Base-by-base conservation (phyloP, 1,284 basidiomycete genomes). In the Cryptococcus sp. region DNA sequence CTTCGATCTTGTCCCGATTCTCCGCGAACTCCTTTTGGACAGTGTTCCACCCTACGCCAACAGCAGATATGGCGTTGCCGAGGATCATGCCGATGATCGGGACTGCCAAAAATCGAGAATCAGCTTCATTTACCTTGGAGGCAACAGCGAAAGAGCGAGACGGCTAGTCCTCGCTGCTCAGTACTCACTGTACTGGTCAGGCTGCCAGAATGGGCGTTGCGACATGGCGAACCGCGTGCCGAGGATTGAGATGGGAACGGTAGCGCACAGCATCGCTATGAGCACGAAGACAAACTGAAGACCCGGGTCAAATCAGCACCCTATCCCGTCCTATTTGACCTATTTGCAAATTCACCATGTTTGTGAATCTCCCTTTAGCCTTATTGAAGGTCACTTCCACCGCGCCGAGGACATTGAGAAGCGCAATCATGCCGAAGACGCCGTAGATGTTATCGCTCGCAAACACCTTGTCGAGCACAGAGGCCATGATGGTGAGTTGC, bases 51-150 rank as follows among this genome's bases (percentile, higher is more conserved):
- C 86, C 83, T 0, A 92, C 83, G 2, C 89, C 85, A 22, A 91
- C 84, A 0, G 85, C 85, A 0, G 86, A 87, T 57, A 92, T 88
- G 0, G 89, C 87, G 60, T 84, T 85, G 4, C 90, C 90, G 52
- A 90, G 88, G 2, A 92, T 81, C 91, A 93, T 92, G n/a, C 91
- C 90, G 10, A 91, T 82, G 51, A 91, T 84, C 10, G 90, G 90
- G 57, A 92, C 90, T 91, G 41, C 38, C 15, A 38, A 4, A 40
- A 20, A 38, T 46, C 11, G 15, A 13, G 6, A 19, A 45, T 19
- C 42, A 19, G n/a, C 42, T 45, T 15, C 5, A 22, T 13, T 1
- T 6, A 13, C 10, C 10, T 4, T 13, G 10, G 30, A 10, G 30
- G 2, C 2, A 35, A 35, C 30, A 35, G 30, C 30, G 8, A 30